These are phyloP conservation scores for Cladosporium sp. DNA, from an alignment of 2,329 filamentous ascomycete species.

Conservation along the genomic window DNA sequence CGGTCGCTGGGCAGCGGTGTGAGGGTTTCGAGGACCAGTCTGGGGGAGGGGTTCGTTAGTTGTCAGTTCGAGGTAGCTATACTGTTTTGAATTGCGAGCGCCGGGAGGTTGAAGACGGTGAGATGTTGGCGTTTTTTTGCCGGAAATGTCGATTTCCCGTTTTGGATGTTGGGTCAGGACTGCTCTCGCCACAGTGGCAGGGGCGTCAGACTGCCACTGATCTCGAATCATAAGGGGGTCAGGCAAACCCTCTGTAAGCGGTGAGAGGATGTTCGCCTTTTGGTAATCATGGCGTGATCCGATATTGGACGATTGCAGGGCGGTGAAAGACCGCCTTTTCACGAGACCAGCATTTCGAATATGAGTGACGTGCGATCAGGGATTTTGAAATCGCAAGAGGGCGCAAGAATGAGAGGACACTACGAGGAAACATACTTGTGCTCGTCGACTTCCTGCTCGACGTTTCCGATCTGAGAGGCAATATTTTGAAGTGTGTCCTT, in stretches of 20 bases:
- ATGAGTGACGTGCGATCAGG: too few species aligned
- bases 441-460: conserved; percentile 95
- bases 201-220: too few species aligned
- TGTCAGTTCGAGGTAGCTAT: not conserved
- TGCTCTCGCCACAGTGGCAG: too few species aligned
- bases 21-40: conserved; percentile 90
- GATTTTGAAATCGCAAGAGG: too few species aligned
- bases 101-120: not conserved
- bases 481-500: conserved; percentile 80
- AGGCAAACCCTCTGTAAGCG: not conserved
- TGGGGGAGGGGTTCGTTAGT: conserved; percentile 35
- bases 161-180: too few species aligned
- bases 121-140: too few species aligned
- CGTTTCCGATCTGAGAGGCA: conserved; percentile 93
- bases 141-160: too few species aligned
- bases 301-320: not conserved
- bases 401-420: conserved; percentile 6
- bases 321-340: not conserved
- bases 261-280: not conserved
- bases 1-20: conserved; percentile 76
- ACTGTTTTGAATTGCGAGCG: not conserved
- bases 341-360: not conserved
- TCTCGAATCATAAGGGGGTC: too few species aligned
- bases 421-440: conserved; percentile 67
- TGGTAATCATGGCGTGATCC: not conserved